Evolutionary conservation across 805 yeast species (phyloP), one percentile per base, ranked within the genome.

Genomic region (Maudiozyma serrabonitensis): DNA sequence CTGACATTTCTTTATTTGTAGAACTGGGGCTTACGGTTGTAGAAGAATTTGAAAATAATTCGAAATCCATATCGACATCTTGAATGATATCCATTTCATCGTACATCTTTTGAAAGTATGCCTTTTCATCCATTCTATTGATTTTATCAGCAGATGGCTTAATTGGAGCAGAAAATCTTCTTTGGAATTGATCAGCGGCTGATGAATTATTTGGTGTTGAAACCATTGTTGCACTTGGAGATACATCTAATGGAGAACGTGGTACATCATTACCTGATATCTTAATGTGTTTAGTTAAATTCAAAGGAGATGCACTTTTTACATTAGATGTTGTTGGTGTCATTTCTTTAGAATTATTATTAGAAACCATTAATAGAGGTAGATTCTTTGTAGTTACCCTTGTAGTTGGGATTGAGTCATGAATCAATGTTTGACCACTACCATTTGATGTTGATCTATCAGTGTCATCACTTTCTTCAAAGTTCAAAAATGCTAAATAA

Each of bases 201-300:
- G 19, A 28, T 12, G 28, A 37, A 35, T 38, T 42, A 16, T 25
- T 49, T 50, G 49, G 49, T 16, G 52, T 46, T 3, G 52, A 43
- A 4, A 50, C 52, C 4, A 50, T 46, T 7, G 52, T 50, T 15
- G 47, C 40, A 35, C 47, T 43, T 43, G 52, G 49, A 1, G 52
- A 50, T 16, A 50, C 13, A 46, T 46, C 49, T 18, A 40, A 25
- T 39, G 52, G 52, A 23, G 46, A 41, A n/a, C 16, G 16, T 7
- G 40, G 46, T 12, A 13, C 16, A 4, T 44, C 43, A 6, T 41
- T 23, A 39, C 25, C 25, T 18, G 35, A 12, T 13, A 40, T 21
- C n/a, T 39, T 45, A 18, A 35, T 16, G 4, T 45, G 25, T 39
- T 40, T 40, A 7, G 47, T 28, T 15, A 45, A 38, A 19, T 9